Evolutionary conservation across 192 early-diverging fungal species (phyloP), one percentile per base, ranked within the genome.

Genomic region (Backusella tuberculispora): DNA sequence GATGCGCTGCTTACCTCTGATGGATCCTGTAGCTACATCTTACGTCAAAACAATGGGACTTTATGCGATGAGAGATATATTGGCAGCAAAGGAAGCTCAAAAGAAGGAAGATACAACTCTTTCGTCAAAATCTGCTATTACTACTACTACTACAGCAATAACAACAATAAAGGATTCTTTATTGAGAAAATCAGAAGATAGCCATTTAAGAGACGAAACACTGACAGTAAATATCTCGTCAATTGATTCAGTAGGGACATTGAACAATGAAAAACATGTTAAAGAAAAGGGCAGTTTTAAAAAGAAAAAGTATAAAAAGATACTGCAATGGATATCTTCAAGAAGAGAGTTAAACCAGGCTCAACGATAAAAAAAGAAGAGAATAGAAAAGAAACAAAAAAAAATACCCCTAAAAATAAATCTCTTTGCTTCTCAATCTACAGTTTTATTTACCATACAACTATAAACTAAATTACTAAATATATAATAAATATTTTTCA

Each of bases 51-150:
- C 74, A 6, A 40, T 75, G 17, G 64, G 46, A 42, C 14, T 56
- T 24, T 67, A 75, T 42, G 74, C 63, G 7, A 75, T 75, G 74
- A 34, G 63, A 43, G 72, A 73, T 6, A 73, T 73, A 42, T 21
- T 72, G 17, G 56, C 53, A 60, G 19, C 1, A n/a, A 72, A 72
- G 19, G 24, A 13, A 5, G 9, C 48, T 9, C 66, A 67, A 41
- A 67, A 67, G 7, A n/a, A 21, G 4, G 19, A 43, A 2, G 12
- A 21, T 43, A 38, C 19, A 7, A 40, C 38, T 43, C 41, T 43
- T 41, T 38, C 37, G 15, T 17, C 63, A 65, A 17, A 65, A 2
- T 40, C 15, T 1, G 3, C 34, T 6, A 38, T 15, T 7, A 38
- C 63, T 21, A 21, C 29, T 34, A 34, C 29, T 34, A 34, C 29